Percentiles rank a stretch among this genome's conserved stretches.
Evolutionary conservation across 2,329 filamentous ascomycete genomes (phyloP).

Genomic region (Aspergillus latus): DNA sequence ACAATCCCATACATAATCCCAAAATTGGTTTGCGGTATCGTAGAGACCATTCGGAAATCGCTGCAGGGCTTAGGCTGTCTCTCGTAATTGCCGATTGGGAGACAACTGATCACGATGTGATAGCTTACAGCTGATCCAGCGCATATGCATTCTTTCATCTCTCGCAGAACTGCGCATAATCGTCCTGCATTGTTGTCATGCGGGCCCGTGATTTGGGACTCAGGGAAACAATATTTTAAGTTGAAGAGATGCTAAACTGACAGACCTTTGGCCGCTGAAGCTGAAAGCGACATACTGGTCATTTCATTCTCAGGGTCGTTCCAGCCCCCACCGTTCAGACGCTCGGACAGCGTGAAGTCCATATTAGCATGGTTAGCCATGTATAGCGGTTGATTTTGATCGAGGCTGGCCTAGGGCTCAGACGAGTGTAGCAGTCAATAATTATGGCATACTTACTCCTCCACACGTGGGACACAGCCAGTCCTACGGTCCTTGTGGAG

Average conservation of each 20-base stretch:
- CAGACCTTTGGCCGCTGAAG: neutral
- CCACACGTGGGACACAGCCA: no score
- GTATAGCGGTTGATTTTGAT: neutral
- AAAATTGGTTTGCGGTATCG: neutral
- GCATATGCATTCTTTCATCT: slow-evolving; percentile 9
- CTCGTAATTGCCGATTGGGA: slow-evolving; percentile 8
- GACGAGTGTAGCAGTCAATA: no score
- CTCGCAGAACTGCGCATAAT: slow-evolving; percentile 14
- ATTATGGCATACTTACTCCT: no score
- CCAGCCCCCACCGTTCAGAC: neutral
- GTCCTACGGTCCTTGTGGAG: no score
- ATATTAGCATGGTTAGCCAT: neutral
- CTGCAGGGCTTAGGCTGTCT: neutral
- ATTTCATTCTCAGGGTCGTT: neutral
- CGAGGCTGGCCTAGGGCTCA: neutral
- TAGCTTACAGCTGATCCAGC: slow-evolving; percentile 6
- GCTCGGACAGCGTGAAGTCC: neutral
- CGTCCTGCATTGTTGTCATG: slow-evolving; percentile 16
- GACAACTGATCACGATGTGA: slow-evolving; percentile 9
- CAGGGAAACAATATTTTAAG: neutral
- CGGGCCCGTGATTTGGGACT: neutral
- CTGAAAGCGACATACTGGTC: neutral
- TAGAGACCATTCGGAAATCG: slow-evolving; percentile 3
- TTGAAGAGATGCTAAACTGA: no score
- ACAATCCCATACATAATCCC: slow-evolving; percentile 14